Base-by-base conservation (phyloP, 306 rosid genomes). In the Trichosanthes truncata region DNA sequence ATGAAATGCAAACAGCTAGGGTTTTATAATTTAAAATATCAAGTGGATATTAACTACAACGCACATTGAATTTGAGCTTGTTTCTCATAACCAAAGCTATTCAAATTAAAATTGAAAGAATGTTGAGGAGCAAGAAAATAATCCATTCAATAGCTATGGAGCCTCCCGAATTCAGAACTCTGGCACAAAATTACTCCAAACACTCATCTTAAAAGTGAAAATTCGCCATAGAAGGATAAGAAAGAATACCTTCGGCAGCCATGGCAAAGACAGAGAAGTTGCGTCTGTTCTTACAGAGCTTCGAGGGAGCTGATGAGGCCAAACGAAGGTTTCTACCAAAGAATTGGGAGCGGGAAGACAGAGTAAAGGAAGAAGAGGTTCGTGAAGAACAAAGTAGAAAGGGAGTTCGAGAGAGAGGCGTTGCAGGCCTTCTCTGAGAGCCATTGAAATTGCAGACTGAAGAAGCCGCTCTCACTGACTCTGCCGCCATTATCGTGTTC, bases 241-340 rank as follows among this genome's bases (percentile, higher is more conserved):
- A 79, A 56, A 29, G 7, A 18, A 15, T 35, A 94, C 98, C 98
- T 29, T 95, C 97, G 13, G 90, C 79, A 20, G 97, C 87, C 97
- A 92, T 91, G 72, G 98, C 93, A 51, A 87, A 80, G 68, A 92
- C 91, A 74, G 93, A 90, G 4, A 91, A 81, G 80, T 82, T 87
- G 81, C 87, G 88, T 73, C 81, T 78, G 78, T 11, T 77, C 40
- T 6, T 23, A 45, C 80, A 55, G 20, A 81, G 78, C 61, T 57
- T 87, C 21, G 83, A 77, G 66, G 89, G 49, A 60, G 53, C 71
- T 25, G 85, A 77, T 35, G 86, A 77, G 74, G n/a, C 51, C 25
- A 91, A 57, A 52, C 89, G 89, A 4, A 84, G 18, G 75, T 31
- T 78, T 29, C 86, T 75, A 17, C 91, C 89, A 29, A 89, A 78